Percentiles rank a stretch among this genome's conserved stretches.
Evolutionary conservation across 176 grass and related monocot genomes (phyloP).

Genomic region (Puccinellia tenuiflora): DNA sequence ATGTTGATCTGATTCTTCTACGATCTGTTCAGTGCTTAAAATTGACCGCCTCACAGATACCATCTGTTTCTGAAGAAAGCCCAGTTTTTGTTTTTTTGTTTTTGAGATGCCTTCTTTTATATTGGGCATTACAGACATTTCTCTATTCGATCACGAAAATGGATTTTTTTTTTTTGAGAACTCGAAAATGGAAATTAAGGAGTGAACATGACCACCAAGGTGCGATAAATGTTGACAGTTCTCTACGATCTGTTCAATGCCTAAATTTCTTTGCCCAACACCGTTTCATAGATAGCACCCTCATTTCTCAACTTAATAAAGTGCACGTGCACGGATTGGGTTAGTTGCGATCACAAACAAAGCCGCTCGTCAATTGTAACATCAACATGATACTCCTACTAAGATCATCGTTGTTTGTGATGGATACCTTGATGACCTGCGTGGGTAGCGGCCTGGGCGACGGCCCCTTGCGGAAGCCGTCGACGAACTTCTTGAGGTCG

Average conservation of each 20-base stretch:
- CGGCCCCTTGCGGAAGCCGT: conserved; percentile 42
- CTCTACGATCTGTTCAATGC: background rate
- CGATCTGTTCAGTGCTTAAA: background rate
- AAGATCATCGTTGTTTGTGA: background rate
- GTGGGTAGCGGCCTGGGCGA: conserved; percentile 44
- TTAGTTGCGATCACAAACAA: background rate
- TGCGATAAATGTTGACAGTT: background rate
- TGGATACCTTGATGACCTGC: conserved; percentile 42
- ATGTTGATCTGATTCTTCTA: background rate
- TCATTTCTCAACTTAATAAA: too few species aligned
- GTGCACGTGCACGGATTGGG: background rate
- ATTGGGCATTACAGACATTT: background rate
- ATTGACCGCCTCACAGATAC: too few species aligned
- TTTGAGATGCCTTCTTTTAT: background rate
- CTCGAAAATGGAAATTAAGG: background rate
- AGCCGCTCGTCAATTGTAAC: background rate
- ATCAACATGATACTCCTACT: background rate
- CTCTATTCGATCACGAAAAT: background rate
- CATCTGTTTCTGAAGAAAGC: background rate
- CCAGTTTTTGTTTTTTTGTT: too few species aligned
- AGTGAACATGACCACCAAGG: background rate
- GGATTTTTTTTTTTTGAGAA: too few species aligned
- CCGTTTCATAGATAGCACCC: too few species aligned
- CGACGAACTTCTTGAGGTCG: conserved; percentile 91
- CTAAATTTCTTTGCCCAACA: background rate